These are phyloP conservation scores for Wickerhamiella alocasiicola DNA, from an alignment of 805 yeast genomes.

Conservation along the genomic window DNA sequence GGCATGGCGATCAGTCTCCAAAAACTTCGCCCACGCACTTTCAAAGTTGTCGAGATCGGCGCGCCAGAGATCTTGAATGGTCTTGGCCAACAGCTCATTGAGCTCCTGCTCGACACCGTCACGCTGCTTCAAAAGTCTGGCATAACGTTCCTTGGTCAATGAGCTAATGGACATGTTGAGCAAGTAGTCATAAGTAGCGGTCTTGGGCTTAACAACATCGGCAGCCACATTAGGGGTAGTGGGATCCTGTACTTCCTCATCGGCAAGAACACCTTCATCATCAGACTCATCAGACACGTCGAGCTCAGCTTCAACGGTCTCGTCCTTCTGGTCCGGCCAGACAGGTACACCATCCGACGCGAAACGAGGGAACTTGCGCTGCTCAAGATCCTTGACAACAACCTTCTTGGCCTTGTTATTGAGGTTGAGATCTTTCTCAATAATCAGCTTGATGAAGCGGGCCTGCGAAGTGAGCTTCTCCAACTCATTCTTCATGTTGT, in stretches of 20 bases:
- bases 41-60: conserved; percentile 67
- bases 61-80: conserved; percentile 84
- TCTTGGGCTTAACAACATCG: conserved; percentile 32
- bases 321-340: conserved; percentile 26
- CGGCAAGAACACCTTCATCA: conserved; percentile 24
- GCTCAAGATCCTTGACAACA: conserved; percentile 50
- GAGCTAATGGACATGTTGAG: conserved; percentile 92
- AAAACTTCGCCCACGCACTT: conserved; percentile 51
- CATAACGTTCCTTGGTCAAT: conserved; percentile 79
- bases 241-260: conserved; percentile 31
- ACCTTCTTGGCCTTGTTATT: conserved; percentile 60
- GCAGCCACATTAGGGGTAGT: conserved; percentile 11
- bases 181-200: conserved; percentile 69
- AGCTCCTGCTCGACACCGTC: conserved; percentile 63
- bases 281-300: conserved; percentile 32
- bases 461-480: conserved; percentile 74
- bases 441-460: conserved; percentile 78
- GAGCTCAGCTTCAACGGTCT: conserved; percentile 26
- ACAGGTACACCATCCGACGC: conserved; percentile 58
- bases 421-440: conserved; percentile 56
- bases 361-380: conserved; percentile 56
- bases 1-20: conserved; percentile 49
- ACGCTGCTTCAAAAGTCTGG: conserved; percentile 58
- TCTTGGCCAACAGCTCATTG: conserved; percentile 45
- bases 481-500: conserved; percentile 57